Evolutionary conservation across 345 rosid species (phyloP), one percentile per base, ranked within the genome.

Genomic region (Arabis alpina): DNA sequence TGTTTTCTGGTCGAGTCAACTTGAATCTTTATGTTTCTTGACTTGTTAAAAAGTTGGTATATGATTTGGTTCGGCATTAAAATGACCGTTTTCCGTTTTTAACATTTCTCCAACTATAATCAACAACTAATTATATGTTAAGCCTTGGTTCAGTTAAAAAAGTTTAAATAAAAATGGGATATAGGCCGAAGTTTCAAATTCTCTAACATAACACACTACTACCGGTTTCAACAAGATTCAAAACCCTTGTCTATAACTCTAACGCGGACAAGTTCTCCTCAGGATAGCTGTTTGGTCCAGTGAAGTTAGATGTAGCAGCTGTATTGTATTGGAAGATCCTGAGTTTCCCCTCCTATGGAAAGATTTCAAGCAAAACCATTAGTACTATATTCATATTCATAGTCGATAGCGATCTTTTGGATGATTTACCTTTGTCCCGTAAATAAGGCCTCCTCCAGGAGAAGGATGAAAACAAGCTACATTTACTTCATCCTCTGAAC

Each of bases 391-490:
- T 30, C 40, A 53, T 67, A 19, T 43, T 11, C 43, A 13, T 30
- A 27, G 66, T 50, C 40, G 51, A 69, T n/a, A 6, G 14, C 10
- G 10, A 28, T 16, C 10, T 54, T 32, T 8, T 50, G 11, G 50
- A 32, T 14, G 39, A 2, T 39, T 6, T 23, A 86, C 96, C 90
- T 89, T 91, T 15, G 96, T 89, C 56, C 96, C 97, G 77, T 91
- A 89, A n/a, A 89, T 89, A 81, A 91, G 90, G 49, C 97, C 96
- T 30, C 91, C 89, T 42, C 97, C 96, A 9, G 86, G 85, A 49
- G 86, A 82, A 70, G 96, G 97, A 80, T 91, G 97, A 75, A 87
- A 91, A 77, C 96, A 88, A 44, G 94, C 97, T 39, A 90, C 92
- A 73, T 88, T 88, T 58, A 90, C 94, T 85, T 90, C 97, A 80